Percentiles rank a stretch among this genome's conserved stretches.
Conservation (phyloP, 2,329 filamentous ascomycete species). For the Setomelanomma holmii region DNA sequence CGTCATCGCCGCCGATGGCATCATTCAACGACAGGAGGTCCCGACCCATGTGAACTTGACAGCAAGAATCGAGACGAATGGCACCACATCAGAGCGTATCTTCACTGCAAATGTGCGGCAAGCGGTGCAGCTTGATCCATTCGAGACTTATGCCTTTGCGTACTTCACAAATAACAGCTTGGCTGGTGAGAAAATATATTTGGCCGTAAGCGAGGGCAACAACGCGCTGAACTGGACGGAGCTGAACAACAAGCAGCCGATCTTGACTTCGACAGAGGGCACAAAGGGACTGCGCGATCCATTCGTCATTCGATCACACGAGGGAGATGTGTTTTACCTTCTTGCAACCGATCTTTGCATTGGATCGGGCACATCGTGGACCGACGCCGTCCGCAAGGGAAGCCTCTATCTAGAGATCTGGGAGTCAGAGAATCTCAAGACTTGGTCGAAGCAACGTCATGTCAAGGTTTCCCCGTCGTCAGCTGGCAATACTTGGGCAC, state of each 20-base stretch:
- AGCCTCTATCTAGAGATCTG: constrained; percentile 62
- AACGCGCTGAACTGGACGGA: constrained; percentile 61
- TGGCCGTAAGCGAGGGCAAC: constrained; percentile 61
- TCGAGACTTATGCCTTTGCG: constrained; percentile 59
- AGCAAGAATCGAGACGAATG: constrained; percentile 41
- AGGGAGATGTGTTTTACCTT: constrained; percentile 61
- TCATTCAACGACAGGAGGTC: constrained; percentile 44
- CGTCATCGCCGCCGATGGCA: constrained; percentile 46
- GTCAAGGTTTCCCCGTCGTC: constrained; percentile 57
- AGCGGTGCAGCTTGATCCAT: constrained; percentile 40
- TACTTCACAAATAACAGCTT: constrained; percentile 59
- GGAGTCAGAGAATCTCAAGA: constrained; percentile 60
- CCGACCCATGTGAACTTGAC: constrained; percentile 44
- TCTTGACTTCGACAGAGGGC: constrained; percentile 55
- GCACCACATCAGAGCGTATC: constrained; percentile 28
- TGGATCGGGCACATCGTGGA: constrained; percentile 62
- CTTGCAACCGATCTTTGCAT: constrained; percentile 63
- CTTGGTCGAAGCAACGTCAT: constrained; percentile 61
- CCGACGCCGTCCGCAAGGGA: constrained; percentile 55
- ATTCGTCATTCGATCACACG: constrained; percentile 60
- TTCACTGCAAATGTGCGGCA: constrained; percentile 47
- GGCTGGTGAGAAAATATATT: constrained; percentile 61
- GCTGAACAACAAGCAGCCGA: constrained; percentile 57
- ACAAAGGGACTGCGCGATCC: constrained; percentile 61
- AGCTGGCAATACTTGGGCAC: constrained; percentile 63